Evolutionary conservation across 306 rosid genomes (phyloP).

Genomic region (Lagenaria siceraria): DNA sequence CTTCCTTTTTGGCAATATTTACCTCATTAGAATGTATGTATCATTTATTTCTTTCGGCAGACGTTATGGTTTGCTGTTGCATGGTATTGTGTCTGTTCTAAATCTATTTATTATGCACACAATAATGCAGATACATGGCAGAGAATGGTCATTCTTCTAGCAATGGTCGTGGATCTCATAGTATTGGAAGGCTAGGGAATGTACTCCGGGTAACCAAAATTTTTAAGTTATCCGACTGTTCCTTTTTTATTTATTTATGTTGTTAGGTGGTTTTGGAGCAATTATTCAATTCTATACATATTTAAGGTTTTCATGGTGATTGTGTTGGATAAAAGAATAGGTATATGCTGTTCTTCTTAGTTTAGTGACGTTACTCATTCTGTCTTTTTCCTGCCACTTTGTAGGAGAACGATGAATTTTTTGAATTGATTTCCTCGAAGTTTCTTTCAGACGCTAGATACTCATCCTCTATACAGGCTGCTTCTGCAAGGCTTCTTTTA

Average conservation of each 20-base stretch:
- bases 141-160: slow-evolving; percentile 62
- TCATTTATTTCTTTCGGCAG: not conserved
- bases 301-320: not conserved
- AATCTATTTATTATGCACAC: not conserved
- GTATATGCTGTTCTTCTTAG: not conserved
- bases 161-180: slow-evolving; percentile 69
- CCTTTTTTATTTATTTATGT: not conserved
- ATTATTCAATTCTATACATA: not conserved
- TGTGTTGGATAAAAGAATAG: not conserved
- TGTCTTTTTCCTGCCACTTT: not conserved
- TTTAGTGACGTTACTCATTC: not conserved
- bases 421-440: slow-evolving; percentile 77
- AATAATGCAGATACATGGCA: slow-evolving; percentile 67
- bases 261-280: not conserved
- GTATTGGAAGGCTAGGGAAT: slow-evolving; percentile 72
- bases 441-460: slow-evolving; percentile 62
- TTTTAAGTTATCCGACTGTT: not conserved
- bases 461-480: slow-evolving; percentile 57
- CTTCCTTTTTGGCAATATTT: not conserved
- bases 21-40: not conserved
- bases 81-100: not conserved
- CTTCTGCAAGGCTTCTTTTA: slow-evolving; percentile 62
- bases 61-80: not conserved
- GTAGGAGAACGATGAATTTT: slow-evolving; percentile 87
- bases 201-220: slow-evolving; percentile 51